Conservation (phyloP, 2,329 filamentous ascomycete genomes). For the Diaporthe nobilis region DNA sequence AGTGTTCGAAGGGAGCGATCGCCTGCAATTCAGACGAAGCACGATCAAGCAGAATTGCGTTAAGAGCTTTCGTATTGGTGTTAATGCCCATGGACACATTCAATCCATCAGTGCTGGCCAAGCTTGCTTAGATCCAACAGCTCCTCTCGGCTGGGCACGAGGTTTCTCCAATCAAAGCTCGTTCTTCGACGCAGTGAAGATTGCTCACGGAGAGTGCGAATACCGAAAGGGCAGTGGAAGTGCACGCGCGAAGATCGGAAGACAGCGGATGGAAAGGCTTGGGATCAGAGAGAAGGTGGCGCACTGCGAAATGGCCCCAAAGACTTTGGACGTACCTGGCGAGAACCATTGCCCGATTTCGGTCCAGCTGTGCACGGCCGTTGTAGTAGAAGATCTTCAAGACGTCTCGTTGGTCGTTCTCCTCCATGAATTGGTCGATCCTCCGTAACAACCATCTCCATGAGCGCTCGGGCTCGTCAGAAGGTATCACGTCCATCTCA, state of each 20-base stretch:
- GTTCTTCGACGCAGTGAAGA: not conserved
- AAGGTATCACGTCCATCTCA: slow-evolving; percentile 65
- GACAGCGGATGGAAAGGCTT: not conserved
- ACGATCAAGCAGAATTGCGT: not conserved
- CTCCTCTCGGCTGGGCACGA: not conserved
- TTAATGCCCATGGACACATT: not conserved
- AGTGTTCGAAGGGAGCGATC: not conserved
- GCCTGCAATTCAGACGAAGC: not conserved
- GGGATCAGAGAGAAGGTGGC: not conserved
- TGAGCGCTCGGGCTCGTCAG: slow-evolving; percentile 62
- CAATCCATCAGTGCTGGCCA: not conserved
- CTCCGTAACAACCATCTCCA: slow-evolving; percentile 68
- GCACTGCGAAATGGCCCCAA: not conserved
- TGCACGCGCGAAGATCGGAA: slow-evolving; percentile 40
- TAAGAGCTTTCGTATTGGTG: not conserved
- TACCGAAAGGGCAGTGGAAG: not conserved
- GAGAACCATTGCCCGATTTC: slow-evolving; percentile 69
- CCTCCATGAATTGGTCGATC: slow-evolving; percentile 67
- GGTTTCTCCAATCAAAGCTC: not conserved
- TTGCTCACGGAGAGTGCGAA: not conserved
- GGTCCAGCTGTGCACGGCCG: slow-evolving; percentile 68
- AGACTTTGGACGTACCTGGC: slow-evolving; percentile 61
- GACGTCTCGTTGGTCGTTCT: slow-evolving; percentile 67
- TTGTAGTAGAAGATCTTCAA: slow-evolving; percentile 73
- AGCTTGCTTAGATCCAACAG: not conserved